Conservation (phyloP, 2,329 filamentous ascomycete species). For the Nannizziopsis barbatae region DNA sequence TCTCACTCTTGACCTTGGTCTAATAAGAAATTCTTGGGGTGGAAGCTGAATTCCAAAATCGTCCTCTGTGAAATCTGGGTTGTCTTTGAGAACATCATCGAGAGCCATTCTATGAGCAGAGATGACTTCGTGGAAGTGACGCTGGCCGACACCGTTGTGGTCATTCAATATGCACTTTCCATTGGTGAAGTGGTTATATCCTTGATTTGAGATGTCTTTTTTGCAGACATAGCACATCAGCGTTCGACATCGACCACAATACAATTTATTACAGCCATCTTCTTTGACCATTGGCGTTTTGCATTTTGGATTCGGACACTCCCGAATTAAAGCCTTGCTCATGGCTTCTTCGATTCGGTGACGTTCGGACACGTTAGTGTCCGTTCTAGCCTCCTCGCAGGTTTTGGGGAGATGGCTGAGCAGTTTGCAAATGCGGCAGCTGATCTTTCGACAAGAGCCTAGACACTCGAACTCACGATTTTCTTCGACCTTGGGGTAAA, state of each 20-base stretch:
- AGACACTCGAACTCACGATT: constrained; percentile 65
- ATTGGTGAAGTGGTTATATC: constrained; percentile 61
- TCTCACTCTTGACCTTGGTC: background rate
- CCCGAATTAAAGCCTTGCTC: constrained; percentile 65
- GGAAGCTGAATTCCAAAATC: constrained; percentile 47
- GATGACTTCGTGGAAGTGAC: constrained; percentile 53
- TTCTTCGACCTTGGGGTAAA: constrained; percentile 54
- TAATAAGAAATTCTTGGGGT: background rate
- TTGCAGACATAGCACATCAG: constrained; percentile 53
- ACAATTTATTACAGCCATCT: constrained; percentile 74
- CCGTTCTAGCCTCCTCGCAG: constrained; percentile 55
- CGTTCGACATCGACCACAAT: constrained; percentile 48
- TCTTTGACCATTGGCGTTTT: constrained; percentile 69
- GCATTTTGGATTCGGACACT: constrained; percentile 50
- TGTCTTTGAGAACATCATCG: constrained; percentile 44
- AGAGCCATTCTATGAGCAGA: constrained; percentile 50
- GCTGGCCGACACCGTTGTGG: constrained; percentile 37
- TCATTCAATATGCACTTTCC: constrained; percentile 56
- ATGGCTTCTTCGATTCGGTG: constrained; percentile 72
- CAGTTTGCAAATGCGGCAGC: constrained; percentile 56
- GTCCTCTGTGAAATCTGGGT: constrained; percentile 51
- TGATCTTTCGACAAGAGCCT: constrained; percentile 52
- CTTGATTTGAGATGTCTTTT: constrained; percentile 44
- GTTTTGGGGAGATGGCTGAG: constrained; percentile 60
- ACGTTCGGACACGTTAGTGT: constrained; percentile 50